Conservation (phyloP, 192 early-diverging fungal genomes). For the Dissophora ornata region DNA sequence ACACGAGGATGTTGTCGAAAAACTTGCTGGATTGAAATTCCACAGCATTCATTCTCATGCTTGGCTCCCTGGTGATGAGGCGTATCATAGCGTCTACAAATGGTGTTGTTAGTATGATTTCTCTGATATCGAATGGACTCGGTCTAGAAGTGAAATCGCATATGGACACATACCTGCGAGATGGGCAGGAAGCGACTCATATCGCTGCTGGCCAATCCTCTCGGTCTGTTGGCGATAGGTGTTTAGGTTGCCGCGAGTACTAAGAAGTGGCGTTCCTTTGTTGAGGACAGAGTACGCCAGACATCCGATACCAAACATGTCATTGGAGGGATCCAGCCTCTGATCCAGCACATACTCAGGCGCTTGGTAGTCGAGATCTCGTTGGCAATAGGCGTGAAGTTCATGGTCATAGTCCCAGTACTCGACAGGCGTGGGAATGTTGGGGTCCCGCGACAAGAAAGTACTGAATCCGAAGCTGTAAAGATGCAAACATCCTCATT, state of each 20-base stretch:
- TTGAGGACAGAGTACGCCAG: constrained; percentile 77
- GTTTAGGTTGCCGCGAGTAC: constrained; percentile 71
- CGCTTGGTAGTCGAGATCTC: constrained; percentile 63
- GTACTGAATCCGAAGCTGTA: constrained; percentile 74
- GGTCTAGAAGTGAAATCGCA: too few species aligned
- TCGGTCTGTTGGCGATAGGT: constrained; percentile 70
- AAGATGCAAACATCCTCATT: too few species aligned
- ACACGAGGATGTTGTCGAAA: constrained; percentile 84
- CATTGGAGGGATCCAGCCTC: constrained; percentile 62
- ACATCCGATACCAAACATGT: constrained; percentile 86
- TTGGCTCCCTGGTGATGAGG: constrained; percentile 66
- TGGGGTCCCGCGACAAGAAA: constrained; percentile 58
- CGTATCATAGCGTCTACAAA: constrained; percentile 58
- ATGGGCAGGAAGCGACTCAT: constrained; percentile 63
- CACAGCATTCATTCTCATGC: constrained; percentile 65
- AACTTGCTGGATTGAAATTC: constrained; percentile 76
- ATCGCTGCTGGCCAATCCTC: constrained; percentile 50
- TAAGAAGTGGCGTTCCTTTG: constrained; percentile 71
- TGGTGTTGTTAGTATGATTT: too few species aligned
- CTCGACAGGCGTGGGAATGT: constrained; percentile 31
- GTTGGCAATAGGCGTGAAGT: constrained; percentile 68
- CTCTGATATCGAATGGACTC: too few species aligned
- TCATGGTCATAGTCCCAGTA: constrained; percentile 69
- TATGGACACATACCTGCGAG: constrained; percentile 60
- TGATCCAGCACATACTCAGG: constrained; percentile 79